Base-by-base conservation (phyloP, 2,329 filamentous ascomycete species). In the Sphaerulina populicola region DNA sequence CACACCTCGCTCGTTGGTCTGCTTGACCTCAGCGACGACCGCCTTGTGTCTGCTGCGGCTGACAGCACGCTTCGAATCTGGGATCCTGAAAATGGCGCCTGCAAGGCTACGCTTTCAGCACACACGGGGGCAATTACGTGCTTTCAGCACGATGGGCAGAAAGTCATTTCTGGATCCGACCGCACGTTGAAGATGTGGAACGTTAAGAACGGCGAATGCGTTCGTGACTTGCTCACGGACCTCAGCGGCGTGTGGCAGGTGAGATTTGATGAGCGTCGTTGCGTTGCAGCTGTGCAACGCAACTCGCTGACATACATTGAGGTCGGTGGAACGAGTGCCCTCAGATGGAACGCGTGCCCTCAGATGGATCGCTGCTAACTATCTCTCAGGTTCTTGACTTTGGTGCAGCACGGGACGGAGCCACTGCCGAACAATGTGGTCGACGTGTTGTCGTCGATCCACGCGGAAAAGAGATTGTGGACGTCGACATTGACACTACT, bases 101-200 rank as follows among this genome's bases (percentile, higher is more conserved):
- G 93, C 69, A 90, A 88, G 68, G 89, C 85, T 64, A 91, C 86
- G 9, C 75, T 98, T 52, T 91, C 85, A 60, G 93, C 93, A 0
- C 93, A 98, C 64, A 97, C 91, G 0, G 93, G 91, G 33, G 93
- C 93, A 18, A 98, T 98, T 58, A 98, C 93, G 4, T 98, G 93
- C 69, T 98, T 98, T 70, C 93, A 98, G 69, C 93, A 98, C 62
- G 93, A 98, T 66, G 88, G 85, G 0, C 86, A 90, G 59, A 98
- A 98, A 67, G 90, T 98, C 31, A 95, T 98, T 51, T 94, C 88
- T 37, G 93, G 93, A 49, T 95, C 88, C 53, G 93, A 98, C 68
- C 83, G 91, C 63, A 96, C 88, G 3, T 76, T 98, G 57, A 98
- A 98, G 75, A 94, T 98, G 88, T 98, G 93, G 93, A 88, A 98